Base-by-base conservation (phyloP, 495 filamentous ascomycete genomes). In the Trichoderma erinaceum region DNA sequence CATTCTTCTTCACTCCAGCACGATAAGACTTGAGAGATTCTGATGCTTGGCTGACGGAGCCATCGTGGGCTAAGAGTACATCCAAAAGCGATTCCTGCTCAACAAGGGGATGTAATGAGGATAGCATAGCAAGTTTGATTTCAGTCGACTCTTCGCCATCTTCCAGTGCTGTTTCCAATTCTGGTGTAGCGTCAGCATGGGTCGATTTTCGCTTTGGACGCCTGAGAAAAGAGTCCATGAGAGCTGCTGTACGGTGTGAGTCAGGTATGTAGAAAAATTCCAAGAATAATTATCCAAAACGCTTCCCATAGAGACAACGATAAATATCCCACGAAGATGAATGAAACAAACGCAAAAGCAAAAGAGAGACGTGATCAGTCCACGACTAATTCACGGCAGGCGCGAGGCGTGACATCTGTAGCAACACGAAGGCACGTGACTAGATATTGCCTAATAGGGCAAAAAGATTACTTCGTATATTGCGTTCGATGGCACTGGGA, bases 91-190 rank as follows among this genome's bases (percentile, higher is more conserved):
- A 76, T 25, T 87, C 83, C 67, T 91, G 86, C 58, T 87, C 82
- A 3, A 87, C 68, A 5, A 79, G 68, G 0, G 90, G 86, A 70
- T 91, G 83, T 2, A 97, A 83, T 0, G 95, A 97, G 1, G 88
- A 81, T 7, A 98, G 82, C 1, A 93, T 83, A 2, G 92, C 92
- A 3, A 98, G 78, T 73, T 97, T 97, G 70, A 95, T 77, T 72
- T 98, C 94, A 0, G 94, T 98, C 4, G 90, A 89, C 23, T 93
- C 90, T 18, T 92, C 77, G 38, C 70, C 73, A 21, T 78, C 74
- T 43, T 70, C 72, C 23, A 65, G 10, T n/a, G 46, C 48, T 64
- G 27, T 25, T 1, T 35, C 41, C 5, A 63, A 35, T 16, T 63
- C 13, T 23, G 58, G 23, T 64, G 44, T 25, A 21, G 18, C 61